A percentile compares a stretch with the other conserved stretches of the same genome.
Evolutionary conservation across 495 filamentous ascomycete genomes (phyloP).

Genomic region (Xylaria grammica): DNA sequence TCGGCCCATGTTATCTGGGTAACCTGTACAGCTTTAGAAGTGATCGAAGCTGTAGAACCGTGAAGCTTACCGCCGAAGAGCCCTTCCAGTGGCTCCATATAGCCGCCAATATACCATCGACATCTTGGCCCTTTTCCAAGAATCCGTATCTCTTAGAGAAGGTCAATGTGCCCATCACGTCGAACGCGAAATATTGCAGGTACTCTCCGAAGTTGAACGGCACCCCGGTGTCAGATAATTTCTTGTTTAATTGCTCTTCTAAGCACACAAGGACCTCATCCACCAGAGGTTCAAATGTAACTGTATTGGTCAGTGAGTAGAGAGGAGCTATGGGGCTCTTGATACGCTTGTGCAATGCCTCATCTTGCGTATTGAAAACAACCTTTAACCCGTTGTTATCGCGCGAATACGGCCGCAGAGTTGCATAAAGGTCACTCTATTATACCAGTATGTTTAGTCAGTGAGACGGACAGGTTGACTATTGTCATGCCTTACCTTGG

Average conservation of each 20-base stretch:
- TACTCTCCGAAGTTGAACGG: slow-evolving; percentile 44
- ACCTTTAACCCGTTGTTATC: slow-evolving; percentile 36
- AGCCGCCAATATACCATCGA: slow-evolving; percentile 51
- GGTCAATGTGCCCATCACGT: slow-evolving; percentile 63
- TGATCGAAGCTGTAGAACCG: not conserved
- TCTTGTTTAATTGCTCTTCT: slow-evolving; percentile 40
- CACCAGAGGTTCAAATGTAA: slow-evolving; percentile 27
- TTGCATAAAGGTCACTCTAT: slow-evolving; percentile 42
- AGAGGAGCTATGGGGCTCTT: slow-evolving; percentile 46
- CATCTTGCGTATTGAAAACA: slow-evolving; percentile 48
- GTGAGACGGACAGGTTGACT: not conserved
- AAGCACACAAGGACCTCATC: slow-evolving; percentile 26
- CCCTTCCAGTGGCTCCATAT: slow-evolving; percentile 38
- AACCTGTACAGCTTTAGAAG: slow-evolving; percentile 26
- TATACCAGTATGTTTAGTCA: not conserved
- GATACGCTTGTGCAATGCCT: slow-evolving; percentile 45
- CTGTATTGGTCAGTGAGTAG: slow-evolving; percentile 47
- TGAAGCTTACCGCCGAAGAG: slow-evolving; percentile 35
- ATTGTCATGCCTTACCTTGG: slow-evolving; percentile 29
- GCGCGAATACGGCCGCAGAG: slow-evolving; percentile 26
- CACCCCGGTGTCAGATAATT: slow-evolving; percentile 34
- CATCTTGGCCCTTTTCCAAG: slow-evolving; percentile 56
- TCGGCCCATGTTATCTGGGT: slow-evolving; percentile 50
- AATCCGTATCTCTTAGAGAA: slow-evolving; percentile 61
- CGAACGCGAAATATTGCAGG: slow-evolving; percentile 59